These are phyloP conservation scores for Phialophora tarda DNA, from an alignment of 2,329 filamentous ascomycete genomes.

Conservation along the genomic window DNA sequence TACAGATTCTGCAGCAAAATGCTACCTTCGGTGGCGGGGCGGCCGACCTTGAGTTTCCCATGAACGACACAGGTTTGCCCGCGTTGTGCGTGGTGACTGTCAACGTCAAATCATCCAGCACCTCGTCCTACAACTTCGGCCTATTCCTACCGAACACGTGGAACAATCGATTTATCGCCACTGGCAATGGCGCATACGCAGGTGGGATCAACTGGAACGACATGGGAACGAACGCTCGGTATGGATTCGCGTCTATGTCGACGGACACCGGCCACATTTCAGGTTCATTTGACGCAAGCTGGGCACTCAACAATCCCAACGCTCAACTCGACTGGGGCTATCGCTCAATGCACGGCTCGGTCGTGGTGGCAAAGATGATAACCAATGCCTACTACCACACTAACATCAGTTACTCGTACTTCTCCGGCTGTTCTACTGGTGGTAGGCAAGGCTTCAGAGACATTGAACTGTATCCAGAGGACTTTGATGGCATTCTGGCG, in stretches of 20 bases:
- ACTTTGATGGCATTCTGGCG: constrained; percentile 16
- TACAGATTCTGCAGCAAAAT: background rate
- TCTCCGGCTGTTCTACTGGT: constrained; percentile 64
- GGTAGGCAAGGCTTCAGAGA: constrained; percentile 64
- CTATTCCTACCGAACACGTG: background rate
- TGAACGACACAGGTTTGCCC: background rate
- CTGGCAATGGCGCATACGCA: background rate
- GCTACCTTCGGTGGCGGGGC: background rate
- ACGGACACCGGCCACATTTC: constrained; percentile 1
- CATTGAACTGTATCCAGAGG: constrained; percentile 39
- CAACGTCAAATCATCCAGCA: background rate
- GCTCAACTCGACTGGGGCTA: background rate
- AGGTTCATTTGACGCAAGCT: background rate
- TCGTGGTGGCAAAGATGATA: background rate
- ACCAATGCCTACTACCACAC: background rate
- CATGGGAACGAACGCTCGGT: background rate
- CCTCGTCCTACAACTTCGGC: background rate
- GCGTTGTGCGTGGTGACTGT: background rate
- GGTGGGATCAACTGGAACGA: constrained; percentile 1
- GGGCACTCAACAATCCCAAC: background rate
- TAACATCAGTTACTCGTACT: constrained; percentile 51
- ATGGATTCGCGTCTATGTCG: background rate
- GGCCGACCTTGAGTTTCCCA: background rate
- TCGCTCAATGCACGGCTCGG: background rate
- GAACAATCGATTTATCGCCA: background rate